These are phyloP conservation scores for Discostella stelligeroides DNA, from an alignment of 108 stramenopile species.

Conservation along the genomic window DNA sequence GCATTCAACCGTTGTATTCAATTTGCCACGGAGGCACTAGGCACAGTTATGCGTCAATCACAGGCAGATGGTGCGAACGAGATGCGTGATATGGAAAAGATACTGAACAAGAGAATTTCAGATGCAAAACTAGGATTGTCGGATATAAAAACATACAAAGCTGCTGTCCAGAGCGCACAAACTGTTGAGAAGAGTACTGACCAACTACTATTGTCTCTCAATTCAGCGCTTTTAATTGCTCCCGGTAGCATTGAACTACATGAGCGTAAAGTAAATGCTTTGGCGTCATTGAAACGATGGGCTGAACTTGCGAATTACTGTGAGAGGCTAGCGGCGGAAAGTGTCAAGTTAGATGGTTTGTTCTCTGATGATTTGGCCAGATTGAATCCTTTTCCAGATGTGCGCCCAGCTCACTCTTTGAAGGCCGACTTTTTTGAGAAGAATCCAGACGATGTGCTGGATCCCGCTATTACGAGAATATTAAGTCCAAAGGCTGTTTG, in stretches of 20 bases:
- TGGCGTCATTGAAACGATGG: constrained; percentile 73
- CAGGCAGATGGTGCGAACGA: constrained; percentile 5
- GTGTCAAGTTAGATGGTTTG: constrained; percentile 62
- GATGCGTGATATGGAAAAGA: constrained; percentile 29
- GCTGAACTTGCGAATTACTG: constrained; percentile 69
- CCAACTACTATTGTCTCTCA: constrained; percentile 59
- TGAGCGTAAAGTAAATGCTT: constrained; percentile 54
- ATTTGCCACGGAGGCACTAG: constrained; percentile 8
- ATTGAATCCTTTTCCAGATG: constrained; percentile 64
- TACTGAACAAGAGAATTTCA: constrained; percentile 55
- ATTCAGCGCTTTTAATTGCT: constrained; percentile 60
- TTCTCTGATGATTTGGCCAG: constrained; percentile 62
- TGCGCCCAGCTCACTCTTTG: constrained; percentile 35
- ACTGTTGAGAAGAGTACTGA: constrained; percentile 16
- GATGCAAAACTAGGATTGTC: constrained; percentile 61
- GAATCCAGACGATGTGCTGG: constrained; percentile 37
- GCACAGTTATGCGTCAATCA: constrained; percentile 30
- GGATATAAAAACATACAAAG: constrained; percentile 56
- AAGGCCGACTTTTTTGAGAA: constrained; percentile 47
- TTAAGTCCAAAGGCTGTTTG: constrained; percentile 60
- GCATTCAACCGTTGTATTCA: constrained; percentile 47
- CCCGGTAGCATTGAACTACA: constrained; percentile 56
- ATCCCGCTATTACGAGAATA: constrained; percentile 14
- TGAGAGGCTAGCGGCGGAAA: constrained; percentile 67
- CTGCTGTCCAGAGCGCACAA: constrained; percentile 34